Evolutionary conservation across 78 protist genomes (phyloP), one percentile per base, ranked within the genome.

Genomic region (Pelomyxa schiedti): DNA sequence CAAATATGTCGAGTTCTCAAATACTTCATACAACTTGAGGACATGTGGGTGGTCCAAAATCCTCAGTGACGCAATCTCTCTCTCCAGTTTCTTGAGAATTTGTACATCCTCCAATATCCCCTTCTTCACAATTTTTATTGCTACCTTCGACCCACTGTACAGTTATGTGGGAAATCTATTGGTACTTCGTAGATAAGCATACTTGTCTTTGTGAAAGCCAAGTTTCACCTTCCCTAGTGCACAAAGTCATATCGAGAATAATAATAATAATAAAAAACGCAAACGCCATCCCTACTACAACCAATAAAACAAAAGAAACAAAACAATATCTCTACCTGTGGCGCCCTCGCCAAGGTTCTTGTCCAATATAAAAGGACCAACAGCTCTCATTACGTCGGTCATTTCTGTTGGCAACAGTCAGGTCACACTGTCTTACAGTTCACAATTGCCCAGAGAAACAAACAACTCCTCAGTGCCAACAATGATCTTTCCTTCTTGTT

Each of bases 51-150:
- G 98, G 41, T 85, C 79, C 36, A 95, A 47, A 2, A 92, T 69
- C 78, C 88, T 89, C 91, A 95, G 71, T 4, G 88, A 69, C 3
- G 87, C 92, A 30, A 95, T 92, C 72, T 95, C 98, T 28, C 94
- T 47, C 76, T 87, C 89, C 8, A 92, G 71, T 75, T 92, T 92
- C 38, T 70, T 70, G 86, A 89, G 70, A 3, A 76, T 69, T 32
- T 77, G 88, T 67, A 83, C 75, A 35, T 35, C 53, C 1, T 24
- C 36, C 7, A 92, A 40, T 26, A 72, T 52, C 36, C 79, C 91
- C 42, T 90, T 90, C 26, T 58, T 66, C 63, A 90, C 81, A 36
- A 90, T 86, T 42, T 90, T 90, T 36, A 86, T 75, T 29, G 91
- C 94, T 26, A 90, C 94, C 4, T 47, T 77, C 71, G 74, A 66